A percentile compares a stretch with the other conserved stretches of the same genome.
Evolutionary conservation across 768 basidiomycete species (phyloP).

Genomic region (Tricholoma saponaceum): DNA sequence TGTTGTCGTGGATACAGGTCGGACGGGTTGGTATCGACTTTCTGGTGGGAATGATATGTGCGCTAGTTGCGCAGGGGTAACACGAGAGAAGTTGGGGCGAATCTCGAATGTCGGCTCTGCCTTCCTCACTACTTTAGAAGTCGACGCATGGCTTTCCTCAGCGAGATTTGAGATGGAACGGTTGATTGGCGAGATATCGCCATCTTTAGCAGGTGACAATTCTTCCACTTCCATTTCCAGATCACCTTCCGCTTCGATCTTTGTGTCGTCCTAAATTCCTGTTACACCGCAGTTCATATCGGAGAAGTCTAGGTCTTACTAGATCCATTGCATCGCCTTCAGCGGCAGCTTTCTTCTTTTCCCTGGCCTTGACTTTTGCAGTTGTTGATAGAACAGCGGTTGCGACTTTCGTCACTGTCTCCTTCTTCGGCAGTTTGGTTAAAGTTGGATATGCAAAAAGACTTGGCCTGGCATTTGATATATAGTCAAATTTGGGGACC

Average conservation of each 20-base stretch:
- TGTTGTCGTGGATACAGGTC: conserved; percentile 60
- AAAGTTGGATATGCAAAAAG: conserved; percentile 89
- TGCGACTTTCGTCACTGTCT: conserved; percentile 86
- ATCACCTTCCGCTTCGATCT: conserved; percentile 57
- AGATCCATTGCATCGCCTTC: conserved; percentile 82
- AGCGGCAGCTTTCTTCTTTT: conserved; percentile 85
- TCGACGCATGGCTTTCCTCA: conserved; percentile 34
- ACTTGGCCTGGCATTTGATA: conserved; percentile 87
- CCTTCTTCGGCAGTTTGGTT: conserved; percentile 88
- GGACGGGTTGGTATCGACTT: conserved; percentile 84
- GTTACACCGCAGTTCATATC: conserved; percentile 9
- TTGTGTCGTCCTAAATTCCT: conserved; percentile 43
- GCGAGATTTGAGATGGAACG: conserved; percentile 48
- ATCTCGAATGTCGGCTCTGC: conserved; percentile 73
- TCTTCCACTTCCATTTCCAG: conserved; percentile 76
- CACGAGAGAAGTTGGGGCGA: conserved; percentile 85
- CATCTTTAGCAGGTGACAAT: conserved; percentile 37
- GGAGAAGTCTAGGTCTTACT: conserved; percentile 41
- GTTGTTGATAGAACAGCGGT: conserved; percentile 96
- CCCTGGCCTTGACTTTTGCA: conserved; percentile 93
- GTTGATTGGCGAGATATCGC: conserved; percentile 54
- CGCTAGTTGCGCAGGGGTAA: conserved; percentile 84
- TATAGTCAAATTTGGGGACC: conserved; percentile 92
- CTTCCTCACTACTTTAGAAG: conserved; percentile 51
- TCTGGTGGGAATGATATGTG: conserved; percentile 79